Conservation (phyloP, 2,329 filamentous ascomycete genomes). For the Trichoderma brevicompactum region DNA sequence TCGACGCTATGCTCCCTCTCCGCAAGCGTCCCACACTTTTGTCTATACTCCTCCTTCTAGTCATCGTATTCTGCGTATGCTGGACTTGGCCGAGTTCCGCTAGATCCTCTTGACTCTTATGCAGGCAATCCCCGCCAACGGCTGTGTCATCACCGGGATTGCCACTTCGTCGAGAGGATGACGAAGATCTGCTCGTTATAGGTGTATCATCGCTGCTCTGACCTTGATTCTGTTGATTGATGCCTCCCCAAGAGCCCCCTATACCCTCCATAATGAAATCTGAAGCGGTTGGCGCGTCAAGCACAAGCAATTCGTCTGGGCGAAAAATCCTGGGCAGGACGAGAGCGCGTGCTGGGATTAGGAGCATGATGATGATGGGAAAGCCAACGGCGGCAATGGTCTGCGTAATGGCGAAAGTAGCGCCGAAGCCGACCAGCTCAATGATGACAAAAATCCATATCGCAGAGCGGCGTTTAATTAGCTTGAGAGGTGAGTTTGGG, state of each 20-base stretch:
- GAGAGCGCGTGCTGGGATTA: slow-evolving; percentile 69
- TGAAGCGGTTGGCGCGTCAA: slow-evolving; percentile 77
- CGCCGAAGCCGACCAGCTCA: slow-evolving; percentile 72
- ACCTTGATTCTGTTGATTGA: slow-evolving; percentile 30
- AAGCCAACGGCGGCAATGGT: slow-evolving; percentile 83
- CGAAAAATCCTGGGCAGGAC: slow-evolving; percentile 67
- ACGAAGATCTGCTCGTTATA: slow-evolving; percentile 29
- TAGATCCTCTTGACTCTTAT: slow-evolving; percentile 43
- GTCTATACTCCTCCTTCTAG: slow-evolving; percentile 38
- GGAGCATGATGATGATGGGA: slow-evolving; percentile 71
- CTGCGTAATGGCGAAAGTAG: slow-evolving; percentile 82
- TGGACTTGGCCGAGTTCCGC: slow-evolving; percentile 42
- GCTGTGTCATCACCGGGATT: slow-evolving; percentile 35
- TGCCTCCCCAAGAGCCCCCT: slow-evolving; percentile 62
- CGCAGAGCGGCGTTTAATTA: slow-evolving; percentile 64
- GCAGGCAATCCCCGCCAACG: slow-evolving; percentile 36
- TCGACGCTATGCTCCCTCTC: background rate
- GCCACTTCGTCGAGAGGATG: background rate
- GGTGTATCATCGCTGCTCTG: slow-evolving; percentile 32
- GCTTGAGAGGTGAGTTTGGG: slow-evolving; percentile 60
- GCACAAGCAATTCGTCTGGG: slow-evolving; percentile 60
- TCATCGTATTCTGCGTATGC: slow-evolving; percentile 39
- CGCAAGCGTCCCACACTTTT: slow-evolving; percentile 29
- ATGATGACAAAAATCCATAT: slow-evolving; percentile 73
- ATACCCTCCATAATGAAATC: slow-evolving; percentile 77